phyloP scores from a whole-genome alignment of 768 basidiomycete species.

The Antrodiella citrinella region DNA sequence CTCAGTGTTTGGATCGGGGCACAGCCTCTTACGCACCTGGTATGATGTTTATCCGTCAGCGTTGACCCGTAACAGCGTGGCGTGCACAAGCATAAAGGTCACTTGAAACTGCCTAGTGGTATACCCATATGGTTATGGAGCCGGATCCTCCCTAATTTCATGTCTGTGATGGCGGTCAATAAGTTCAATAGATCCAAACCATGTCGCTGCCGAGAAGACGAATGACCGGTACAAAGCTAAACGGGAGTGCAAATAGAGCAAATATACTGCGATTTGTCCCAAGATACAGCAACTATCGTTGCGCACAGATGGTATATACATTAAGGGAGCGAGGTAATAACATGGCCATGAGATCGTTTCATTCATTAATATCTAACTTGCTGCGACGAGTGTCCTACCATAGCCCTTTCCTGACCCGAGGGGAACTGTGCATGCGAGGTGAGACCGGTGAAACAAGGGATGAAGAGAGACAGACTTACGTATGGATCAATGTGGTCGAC shows the following conservation, averaged over 20 bases:
- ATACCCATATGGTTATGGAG: not conserved
- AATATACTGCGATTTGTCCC: too few species aligned
- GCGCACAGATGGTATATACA: not conserved
- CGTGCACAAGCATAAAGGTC: not conserved
- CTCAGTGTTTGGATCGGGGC: too few species aligned
- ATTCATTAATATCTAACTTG: conserved; percentile 1
- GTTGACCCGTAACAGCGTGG: not conserved
- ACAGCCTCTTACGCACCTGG: too few species aligned
- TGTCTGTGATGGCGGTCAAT: not conserved
- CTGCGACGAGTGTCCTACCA: not conserved
- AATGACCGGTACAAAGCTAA: too few species aligned
- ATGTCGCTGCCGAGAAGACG: too few species aligned
- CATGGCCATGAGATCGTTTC: not conserved
- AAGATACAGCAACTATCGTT: not conserved
- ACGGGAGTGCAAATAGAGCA: too few species aligned
- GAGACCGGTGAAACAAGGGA: not conserved
- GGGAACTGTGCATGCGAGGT: conserved; percentile 22
- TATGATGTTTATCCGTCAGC: not conserved
- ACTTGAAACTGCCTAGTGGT: not conserved
- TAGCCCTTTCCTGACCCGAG: conserved; percentile 31
- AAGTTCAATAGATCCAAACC: not conserved
- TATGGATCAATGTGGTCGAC: conserved; percentile 55
- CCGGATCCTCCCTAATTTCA: not conserved
- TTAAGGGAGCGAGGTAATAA: not conserved
- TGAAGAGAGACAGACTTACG: conserved; percentile 34